Evolutionary conservation across 345 rosid genomes (phyloP).

Genomic region (Acer saccharum): DNA sequence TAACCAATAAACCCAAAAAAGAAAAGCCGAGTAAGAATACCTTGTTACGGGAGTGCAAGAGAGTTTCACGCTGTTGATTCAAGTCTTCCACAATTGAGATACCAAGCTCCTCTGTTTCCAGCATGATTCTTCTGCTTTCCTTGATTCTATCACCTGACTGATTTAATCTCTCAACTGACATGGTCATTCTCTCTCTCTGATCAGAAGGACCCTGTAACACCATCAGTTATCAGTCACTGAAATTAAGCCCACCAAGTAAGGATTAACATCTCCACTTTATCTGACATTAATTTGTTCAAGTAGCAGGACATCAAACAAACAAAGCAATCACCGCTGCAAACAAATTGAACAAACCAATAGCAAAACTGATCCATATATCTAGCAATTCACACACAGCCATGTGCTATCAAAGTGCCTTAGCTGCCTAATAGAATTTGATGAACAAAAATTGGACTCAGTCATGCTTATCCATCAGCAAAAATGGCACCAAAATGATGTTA

Average conservation of each 20-base stretch:
- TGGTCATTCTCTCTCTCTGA: slow-evolving; percentile 73
- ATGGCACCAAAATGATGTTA: background rate
- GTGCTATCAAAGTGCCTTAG: background rate
- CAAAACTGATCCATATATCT: background rate
- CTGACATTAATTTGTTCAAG: background rate
- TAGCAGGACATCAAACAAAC: slow-evolving; percentile 1
- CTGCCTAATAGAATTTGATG: background rate
- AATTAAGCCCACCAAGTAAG: slow-evolving; percentile 5
- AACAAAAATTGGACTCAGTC: background rate
- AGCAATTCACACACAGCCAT: background rate
- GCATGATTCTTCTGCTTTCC: slow-evolving; percentile 82
- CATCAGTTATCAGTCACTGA: slow-evolving; percentile 15
- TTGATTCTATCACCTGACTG: slow-evolving; percentile 75
- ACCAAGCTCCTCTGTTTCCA: slow-evolving; percentile 93
- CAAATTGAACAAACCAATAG: background rate
- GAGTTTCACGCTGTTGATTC: slow-evolving; percentile 88
- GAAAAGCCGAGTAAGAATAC: slow-evolving; percentile 29
- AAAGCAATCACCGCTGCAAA: slow-evolving; percentile 4
- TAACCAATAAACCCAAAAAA: background rate
- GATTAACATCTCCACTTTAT: background rate
- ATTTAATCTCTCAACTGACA: slow-evolving; percentile 78
- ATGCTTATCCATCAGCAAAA: background rate
- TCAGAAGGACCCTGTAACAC: slow-evolving; percentile 65
- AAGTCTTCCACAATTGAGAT: slow-evolving; percentile 85
- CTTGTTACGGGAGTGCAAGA: slow-evolving; percentile 76